These are phyloP conservation scores for Heliamphora exappendiculata DNA, from an alignment of 148 eudicot species.

Conservation along the genomic window DNA sequence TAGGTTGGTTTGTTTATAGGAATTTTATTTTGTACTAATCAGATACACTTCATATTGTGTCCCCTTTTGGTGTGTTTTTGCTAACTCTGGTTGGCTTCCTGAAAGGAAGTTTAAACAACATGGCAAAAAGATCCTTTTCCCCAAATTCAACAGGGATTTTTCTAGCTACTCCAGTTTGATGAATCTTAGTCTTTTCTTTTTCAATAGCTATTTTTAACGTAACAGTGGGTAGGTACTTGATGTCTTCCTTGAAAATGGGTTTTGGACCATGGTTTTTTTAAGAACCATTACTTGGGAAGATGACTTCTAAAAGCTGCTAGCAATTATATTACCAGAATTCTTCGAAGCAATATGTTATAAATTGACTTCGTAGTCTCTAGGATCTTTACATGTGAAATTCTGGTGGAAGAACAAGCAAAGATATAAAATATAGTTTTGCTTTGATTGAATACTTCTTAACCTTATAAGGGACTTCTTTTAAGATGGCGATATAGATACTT, in stretches of 20 bases:
- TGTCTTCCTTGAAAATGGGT: neutral
- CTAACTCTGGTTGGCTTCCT: neutral
- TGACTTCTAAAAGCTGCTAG: neutral
- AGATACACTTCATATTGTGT: neutral
- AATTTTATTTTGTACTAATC: too few species aligned
- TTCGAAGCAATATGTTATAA: neutral
- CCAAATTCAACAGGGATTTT: neutral
- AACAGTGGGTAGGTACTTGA: neutral
- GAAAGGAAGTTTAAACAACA: neutral
- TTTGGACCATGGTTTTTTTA: neutral
- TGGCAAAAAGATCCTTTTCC: neutral
- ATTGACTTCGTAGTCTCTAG: neutral
- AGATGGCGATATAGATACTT: too few species aligned
- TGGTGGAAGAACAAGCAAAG: neutral
- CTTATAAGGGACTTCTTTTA: too few species aligned
- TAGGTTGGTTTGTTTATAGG: too few species aligned
- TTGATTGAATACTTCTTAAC: too few species aligned
- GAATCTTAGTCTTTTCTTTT: too few species aligned
- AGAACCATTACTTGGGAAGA: too few species aligned
- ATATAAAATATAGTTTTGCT: neutral
- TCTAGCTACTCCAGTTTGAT: neutral
- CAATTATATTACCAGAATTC: neutral
- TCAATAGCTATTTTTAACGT: neutral
- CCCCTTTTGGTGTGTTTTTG: neutral
- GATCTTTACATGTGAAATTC: neutral